Conservation (phyloP, 2,329 filamentous ascomycete genomes). For the Zopfia rhizophila region DNA sequence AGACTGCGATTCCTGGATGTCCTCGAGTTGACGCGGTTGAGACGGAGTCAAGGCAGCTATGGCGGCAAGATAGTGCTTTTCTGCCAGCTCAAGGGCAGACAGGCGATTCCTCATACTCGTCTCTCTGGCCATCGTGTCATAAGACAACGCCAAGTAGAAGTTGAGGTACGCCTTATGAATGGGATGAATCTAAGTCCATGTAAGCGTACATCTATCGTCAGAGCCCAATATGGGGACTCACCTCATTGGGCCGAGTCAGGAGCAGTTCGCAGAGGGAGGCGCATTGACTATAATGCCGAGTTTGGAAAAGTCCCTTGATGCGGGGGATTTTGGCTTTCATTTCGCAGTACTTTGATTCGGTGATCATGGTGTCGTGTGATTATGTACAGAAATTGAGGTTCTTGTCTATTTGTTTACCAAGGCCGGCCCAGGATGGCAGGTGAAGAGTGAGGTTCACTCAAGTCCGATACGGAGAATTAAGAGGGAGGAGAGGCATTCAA, state of each 20-base stretch:
- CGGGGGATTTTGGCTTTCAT: constrained; percentile 37
- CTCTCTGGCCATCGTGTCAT: constrained; percentile 50
- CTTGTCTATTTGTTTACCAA: neutral
- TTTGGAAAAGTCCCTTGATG: constrained; percentile 45
- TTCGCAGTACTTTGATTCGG: constrained; percentile 28
- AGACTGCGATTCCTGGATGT: constrained; percentile 28
- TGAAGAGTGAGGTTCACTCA: constrained; percentile 4
- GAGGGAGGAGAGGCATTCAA: constrained; percentile 13
- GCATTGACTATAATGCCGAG: constrained; percentile 50
- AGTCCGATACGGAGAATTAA: constrained; percentile 1
- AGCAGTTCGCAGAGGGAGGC: constrained; percentile 38
- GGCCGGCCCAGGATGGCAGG: neutral
- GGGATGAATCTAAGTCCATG: constrained; percentile 41
- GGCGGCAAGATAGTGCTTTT: constrained; percentile 47
- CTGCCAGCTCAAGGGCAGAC: constrained; percentile 44
- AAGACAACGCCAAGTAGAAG: constrained; percentile 51
- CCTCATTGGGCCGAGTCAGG: constrained; percentile 34
- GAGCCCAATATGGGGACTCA: constrained; percentile 20
- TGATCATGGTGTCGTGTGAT: constrained; percentile 22
- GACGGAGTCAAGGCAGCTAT: constrained; percentile 31
- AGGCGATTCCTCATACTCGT: constrained; percentile 43
- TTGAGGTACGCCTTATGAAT: constrained; percentile 46
- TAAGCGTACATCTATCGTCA: too few species aligned
- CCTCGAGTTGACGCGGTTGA: constrained; percentile 23
- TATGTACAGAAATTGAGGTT: too few species aligned